Evolutionary conservation across 164 flowering plant genomes (phyloP), one percentile per base, ranked within the genome.

Genomic region (Vitis rupestris): DNA sequence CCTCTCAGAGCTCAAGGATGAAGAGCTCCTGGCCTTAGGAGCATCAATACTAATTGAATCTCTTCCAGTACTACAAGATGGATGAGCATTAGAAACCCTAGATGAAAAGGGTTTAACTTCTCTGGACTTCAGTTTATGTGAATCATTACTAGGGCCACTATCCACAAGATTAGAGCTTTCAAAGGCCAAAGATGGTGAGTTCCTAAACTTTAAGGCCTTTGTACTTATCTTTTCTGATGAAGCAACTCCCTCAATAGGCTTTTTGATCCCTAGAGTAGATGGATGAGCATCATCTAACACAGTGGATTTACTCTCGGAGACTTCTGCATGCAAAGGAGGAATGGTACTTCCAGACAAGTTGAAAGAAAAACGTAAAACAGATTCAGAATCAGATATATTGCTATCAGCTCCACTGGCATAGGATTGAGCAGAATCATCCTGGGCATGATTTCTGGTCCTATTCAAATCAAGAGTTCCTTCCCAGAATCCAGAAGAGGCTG

Each of bases 401-500:
- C 61, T 72, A 17, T 70, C 71, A 50, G 64, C 71, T 64, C 57
- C 81, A 60, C 51, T 66, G 19, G 61, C n/a, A 63, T 74, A 66
- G 9, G 71, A 63, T 47, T 19, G 54, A 65, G 74, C 31, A 66
- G 69, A 66, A 55, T 70, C 66, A 74, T 68, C 71, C 12, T 57
- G 27, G 16, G 67, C 57, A 53, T 74, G 76, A 51, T 61, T 51
- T 66, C 13, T 72, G 61, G 69, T 31, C 58, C 68, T 77, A 54
- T 55, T 59, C 19, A 73, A 70, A 9, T 78, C 75, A 47, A 82
- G 69, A 74, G 81, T 63, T 59, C 75, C 78, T 2, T 75, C 77
- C 84, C 81, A 80, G 66, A 82, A 81, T 69, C 72, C 83, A 77
- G 86, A 71, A 59, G 79, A 66, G 19, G 60, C 31, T 30, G 65